Conservation (phyloP, 805 yeast genomes). For the Schwanniomyces polymorphus region DNA sequence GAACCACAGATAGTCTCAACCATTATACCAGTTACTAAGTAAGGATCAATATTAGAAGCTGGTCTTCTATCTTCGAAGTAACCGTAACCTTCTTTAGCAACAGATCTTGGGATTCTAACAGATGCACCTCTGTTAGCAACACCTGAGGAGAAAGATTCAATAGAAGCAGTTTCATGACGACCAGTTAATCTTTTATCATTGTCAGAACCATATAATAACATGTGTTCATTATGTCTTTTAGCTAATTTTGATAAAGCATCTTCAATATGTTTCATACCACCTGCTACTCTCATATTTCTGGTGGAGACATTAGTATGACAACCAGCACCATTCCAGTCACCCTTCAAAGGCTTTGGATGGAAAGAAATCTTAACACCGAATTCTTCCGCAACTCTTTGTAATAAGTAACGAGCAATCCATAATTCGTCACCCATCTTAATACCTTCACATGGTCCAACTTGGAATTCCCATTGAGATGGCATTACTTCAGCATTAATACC, state of each 20-base stretch:
- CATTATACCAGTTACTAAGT: conserved; percentile 97
- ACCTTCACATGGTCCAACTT: conserved; percentile 97
- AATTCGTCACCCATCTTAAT: conserved; percentile 96
- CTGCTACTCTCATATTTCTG: conserved; percentile 83
- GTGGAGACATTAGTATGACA: conserved; percentile 99
- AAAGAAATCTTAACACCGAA: conserved; percentile 97
- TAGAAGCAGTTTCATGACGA: conserved; percentile 96
- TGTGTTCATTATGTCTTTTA: conserved; percentile 95
- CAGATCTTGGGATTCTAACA: conserved; percentile 97
- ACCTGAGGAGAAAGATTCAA: conserved; percentile 89
- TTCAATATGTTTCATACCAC: conserved; percentile 95
- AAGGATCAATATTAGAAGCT: conserved; percentile 98
- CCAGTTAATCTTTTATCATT: conserved; percentile 96
- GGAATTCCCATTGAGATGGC: conserved; percentile 99
- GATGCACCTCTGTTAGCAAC: conserved; percentile 99
- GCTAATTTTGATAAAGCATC: conserved; percentile 90
- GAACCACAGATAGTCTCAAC: conserved; percentile 95
- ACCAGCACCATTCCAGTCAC: conserved; percentile 99
- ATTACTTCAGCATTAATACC: conserved; percentile 99
- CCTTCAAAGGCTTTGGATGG: conserved; percentile 99
- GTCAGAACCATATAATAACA: conserved; percentile 92
- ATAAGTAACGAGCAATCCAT: conserved; percentile 92
- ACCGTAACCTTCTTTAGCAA: conserved; percentile 96
- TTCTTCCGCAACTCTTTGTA: conserved; percentile 96
- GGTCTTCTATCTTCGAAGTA: conserved; percentile 99